These are phyloP conservation scores for Schwanniomyces pseudopolymorphus DNA, from an alignment of 805 yeast genomes.

Conservation along the genomic window DNA sequence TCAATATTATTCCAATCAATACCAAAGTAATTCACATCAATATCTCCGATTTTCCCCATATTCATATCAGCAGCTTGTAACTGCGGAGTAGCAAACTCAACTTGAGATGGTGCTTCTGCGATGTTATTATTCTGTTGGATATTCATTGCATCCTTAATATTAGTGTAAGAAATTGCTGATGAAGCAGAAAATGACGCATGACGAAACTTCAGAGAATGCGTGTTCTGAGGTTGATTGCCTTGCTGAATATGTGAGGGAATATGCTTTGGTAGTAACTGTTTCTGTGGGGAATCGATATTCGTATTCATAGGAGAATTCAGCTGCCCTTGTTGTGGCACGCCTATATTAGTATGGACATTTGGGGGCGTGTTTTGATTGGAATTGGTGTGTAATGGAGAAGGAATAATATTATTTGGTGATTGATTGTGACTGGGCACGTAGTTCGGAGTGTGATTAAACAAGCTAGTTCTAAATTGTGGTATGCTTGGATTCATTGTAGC, in stretches of 20 bases:
- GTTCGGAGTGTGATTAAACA: constrained; percentile 9
- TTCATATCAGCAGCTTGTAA: constrained; percentile 45
- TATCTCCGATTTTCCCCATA: constrained; percentile 29
- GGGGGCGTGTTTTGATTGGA: constrained; percentile 26
- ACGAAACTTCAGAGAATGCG: constrained; percentile 22
- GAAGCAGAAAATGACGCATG: constrained; percentile 69
- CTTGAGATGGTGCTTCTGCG: constrained; percentile 61
- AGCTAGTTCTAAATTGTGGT: constrained; percentile 14
- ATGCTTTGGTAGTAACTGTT: constrained; percentile 4
- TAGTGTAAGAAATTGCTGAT: constrained; percentile 57
- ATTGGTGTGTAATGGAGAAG: constrained; percentile 25
- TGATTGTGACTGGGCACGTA: neutral
- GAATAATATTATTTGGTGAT: constrained; percentile 13
- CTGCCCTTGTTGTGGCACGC: neutral
- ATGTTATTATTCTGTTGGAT: constrained; percentile 28
- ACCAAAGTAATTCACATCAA: constrained; percentile 37
- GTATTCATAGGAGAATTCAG: constrained; percentile 5
- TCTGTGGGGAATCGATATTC: constrained; percentile 15
- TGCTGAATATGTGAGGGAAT: constrained; percentile 1
- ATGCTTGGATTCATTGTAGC: neutral
- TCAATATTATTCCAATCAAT: constrained; percentile 30
- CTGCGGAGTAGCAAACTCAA: constrained; percentile 83
- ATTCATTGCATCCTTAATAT: constrained; percentile 42
- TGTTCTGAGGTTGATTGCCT: constrained; percentile 3
- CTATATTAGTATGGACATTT: neutral